Evolutionary conservation across 805 yeast species (phyloP).

Genomic region (Teunomyces lycoperdinae): DNA sequence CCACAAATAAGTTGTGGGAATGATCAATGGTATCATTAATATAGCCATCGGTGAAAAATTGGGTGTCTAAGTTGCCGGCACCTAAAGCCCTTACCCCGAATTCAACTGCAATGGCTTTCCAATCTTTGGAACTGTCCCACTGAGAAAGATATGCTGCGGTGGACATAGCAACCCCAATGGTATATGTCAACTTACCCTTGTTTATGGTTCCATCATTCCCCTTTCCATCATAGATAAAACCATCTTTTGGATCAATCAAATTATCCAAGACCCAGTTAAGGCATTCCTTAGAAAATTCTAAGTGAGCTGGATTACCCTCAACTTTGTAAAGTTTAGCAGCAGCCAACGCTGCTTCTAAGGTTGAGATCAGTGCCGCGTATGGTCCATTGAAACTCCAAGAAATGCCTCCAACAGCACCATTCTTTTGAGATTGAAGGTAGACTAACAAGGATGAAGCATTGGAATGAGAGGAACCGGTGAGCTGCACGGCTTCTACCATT

Average conservation of each 20-base stretch:
- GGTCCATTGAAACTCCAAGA: slow-evolving; percentile 18
- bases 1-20: slow-evolving; percentile 20
- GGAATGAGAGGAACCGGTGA: slow-evolving; percentile 5
- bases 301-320: slow-evolving; percentile 6
- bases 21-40: slow-evolving; percentile 23
- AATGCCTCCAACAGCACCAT: slow-evolving; percentile 21
- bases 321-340: slow-evolving; percentile 20
- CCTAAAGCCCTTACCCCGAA: slow-evolving; percentile 8
- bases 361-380: slow-evolving; percentile 27
- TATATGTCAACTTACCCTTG: slow-evolving; percentile 27
- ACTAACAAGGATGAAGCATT: slow-evolving; percentile 15
- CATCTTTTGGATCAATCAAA: slow-evolving; percentile 18
- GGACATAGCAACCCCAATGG: slow-evolving; percentile 22
- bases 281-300: slow-evolving; percentile 17
- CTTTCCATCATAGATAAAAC: slow-evolving; percentile 24
- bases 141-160: slow-evolving; percentile 16
- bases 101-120: slow-evolving; percentile 17
- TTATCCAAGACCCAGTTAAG: slow-evolving; percentile 14
- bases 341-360: slow-evolving; percentile 26
- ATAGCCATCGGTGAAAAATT: slow-evolving; percentile 18
- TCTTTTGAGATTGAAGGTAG: slow-evolving; percentile 16
- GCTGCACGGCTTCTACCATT: slow-evolving; percentile 20
- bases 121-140: slow-evolving; percentile 12
- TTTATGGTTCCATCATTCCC: slow-evolving; percentile 15
- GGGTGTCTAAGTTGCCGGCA: slow-evolving; percentile 13